Base-by-base conservation (phyloP, 2,329 filamentous ascomycete genomes). In the Thielaviopsis euricoi region DNA sequence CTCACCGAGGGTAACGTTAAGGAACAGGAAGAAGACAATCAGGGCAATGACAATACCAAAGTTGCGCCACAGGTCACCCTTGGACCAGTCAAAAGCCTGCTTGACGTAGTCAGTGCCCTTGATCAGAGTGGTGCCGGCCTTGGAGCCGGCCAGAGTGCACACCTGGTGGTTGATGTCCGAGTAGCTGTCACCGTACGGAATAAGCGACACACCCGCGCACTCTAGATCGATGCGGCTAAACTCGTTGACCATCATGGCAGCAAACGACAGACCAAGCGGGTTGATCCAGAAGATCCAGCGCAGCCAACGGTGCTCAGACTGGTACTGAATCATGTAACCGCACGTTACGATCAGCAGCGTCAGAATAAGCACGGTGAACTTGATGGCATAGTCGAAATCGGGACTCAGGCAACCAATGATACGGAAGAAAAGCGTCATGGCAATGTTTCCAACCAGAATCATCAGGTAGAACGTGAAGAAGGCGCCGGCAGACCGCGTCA, bases 311-410 rank as follows among this genome's bases (percentile, higher is more conserved):
- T 89, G 84, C 64, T 87, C 80, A 1, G 74, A 79, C 54, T 84
- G 78, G 67, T 86, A 89, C 67, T 89, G 87, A 60, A 95, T 91
- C 49, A 94, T 71, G 69, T 93, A 95, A 3, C 89, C 89, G 0
- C 83, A 85, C 0, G 87, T 93, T 21, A 89, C 74, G 25, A 93
- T 81, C 64, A 90, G 88, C n/a, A 90, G 71, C 0, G 86, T 90
- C 62, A 95, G 89, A 56, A 89, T 78, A 0, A 88, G 76, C 5
- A 87, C 83, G 6, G 87, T 87, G 58, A 87, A 85, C 68, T 90
- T 90, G 69, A 90, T 87, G 2, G 89, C 89, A 50, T 86, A 86
- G 66, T 94, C 87, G 59, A 94, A 94, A 65, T 89, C 86, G 0
- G 86, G 85, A 60, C 85, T 89, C 13, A 87, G 60, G 60, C 83